phyloP scores from a whole-genome alignment of 164 flowering plant species.

The Liquidambar formosana region DNA sequence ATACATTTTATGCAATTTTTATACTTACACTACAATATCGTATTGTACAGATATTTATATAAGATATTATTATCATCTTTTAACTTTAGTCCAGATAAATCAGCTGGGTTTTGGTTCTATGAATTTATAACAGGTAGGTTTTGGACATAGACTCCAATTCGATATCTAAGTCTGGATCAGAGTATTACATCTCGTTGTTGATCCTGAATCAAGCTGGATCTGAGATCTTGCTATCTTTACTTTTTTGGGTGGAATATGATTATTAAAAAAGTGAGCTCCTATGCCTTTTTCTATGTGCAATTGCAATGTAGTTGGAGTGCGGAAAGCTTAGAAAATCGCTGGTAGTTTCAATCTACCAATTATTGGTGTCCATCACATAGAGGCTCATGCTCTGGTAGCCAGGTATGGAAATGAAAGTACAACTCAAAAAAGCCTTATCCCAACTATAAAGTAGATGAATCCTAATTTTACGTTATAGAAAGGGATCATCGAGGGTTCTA shows the following conservation, averaged over 20 bases:
- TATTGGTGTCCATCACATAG: conserved; percentile 94
- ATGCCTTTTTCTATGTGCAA: conserved; percentile 5
- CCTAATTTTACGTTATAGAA: not conserved
- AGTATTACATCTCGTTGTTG: too few species aligned
- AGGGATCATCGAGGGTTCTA: not conserved
- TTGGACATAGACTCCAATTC: too few species aligned
- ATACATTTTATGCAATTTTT: not conserved
- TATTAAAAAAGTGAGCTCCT: not conserved
- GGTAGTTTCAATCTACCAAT: conserved; percentile 67
- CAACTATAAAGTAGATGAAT: not conserved
- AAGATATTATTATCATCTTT: too few species aligned
- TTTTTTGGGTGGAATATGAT: not conserved
- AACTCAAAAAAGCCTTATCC: not conserved
- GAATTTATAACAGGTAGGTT: too few species aligned
- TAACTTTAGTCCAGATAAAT: too few species aligned
- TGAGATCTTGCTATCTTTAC: not conserved
- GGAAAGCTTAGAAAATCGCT: conserved; percentile 80
- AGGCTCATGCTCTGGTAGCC: conserved; percentile 95
- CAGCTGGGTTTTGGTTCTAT: too few species aligned
- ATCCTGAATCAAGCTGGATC: not conserved
- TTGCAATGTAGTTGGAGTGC: conserved; percentile 78
- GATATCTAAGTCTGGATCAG: too few species aligned
- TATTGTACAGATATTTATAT: too few species aligned
- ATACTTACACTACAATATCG: too few species aligned
- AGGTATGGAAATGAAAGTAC: conserved; percentile 45